These are phyloP conservation scores for Leptomonas seymouri DNA, from an alignment of 208 protist genomes.

Conservation along the genomic window DNA sequence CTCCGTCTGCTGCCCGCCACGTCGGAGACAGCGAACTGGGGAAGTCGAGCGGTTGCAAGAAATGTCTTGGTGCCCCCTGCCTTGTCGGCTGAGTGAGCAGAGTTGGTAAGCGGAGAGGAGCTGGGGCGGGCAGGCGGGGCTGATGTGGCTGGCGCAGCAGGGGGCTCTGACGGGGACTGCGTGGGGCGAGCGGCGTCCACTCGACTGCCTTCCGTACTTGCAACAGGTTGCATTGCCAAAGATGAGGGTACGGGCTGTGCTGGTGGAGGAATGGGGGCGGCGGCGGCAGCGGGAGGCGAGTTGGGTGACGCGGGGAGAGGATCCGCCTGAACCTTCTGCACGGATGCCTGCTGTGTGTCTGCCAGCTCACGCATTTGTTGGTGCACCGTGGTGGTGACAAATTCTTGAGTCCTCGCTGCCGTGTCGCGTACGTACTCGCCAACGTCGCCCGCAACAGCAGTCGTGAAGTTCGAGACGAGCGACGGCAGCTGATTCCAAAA, in stretches of 20 bases:
- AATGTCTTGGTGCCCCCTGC: too few species aligned
- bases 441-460: constrained; percentile 6
- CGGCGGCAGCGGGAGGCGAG: not conserved
- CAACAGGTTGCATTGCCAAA: not conserved
- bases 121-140: not conserved
- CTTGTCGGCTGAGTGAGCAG: too few species aligned
- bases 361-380: constrained; percentile 11
- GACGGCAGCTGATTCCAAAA: not conserved
- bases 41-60: not conserved
- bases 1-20: not conserved
- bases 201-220: not conserved
- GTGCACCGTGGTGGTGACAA: constrained; percentile 2
- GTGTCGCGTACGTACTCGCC: constrained; percentile 5
- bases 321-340: constrained; percentile 1
- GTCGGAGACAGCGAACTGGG: not conserved
- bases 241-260: too few species aligned
- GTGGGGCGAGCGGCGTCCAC: not conserved
- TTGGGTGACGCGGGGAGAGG: not conserved
- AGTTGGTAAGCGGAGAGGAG: not conserved
- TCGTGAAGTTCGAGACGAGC: constrained; percentile 19
- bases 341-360: not conserved
- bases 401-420: constrained; percentile 6
- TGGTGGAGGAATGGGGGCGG: not conserved
- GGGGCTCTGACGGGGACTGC: not conserved
- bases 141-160: not conserved